Evolutionary conservation across 345 rosid species (phyloP), one percentile per base, ranked within the genome.

Genomic region (Gossypium stocksii): DNA sequence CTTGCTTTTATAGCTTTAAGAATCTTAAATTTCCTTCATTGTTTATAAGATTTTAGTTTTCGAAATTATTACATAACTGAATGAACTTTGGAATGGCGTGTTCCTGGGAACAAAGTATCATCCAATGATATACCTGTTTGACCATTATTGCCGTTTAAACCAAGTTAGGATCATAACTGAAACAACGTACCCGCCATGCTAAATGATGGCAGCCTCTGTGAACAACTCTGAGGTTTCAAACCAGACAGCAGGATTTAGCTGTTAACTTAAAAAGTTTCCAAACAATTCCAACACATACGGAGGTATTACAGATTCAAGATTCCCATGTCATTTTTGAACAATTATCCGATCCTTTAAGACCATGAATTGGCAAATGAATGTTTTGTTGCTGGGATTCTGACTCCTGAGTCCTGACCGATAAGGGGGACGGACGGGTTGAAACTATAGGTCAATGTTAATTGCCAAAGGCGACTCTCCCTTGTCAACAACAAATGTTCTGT

Each of bases 401-500:
- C 15, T 57, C 62, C 23, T 20, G 60, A 2, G 14, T 57, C 62
- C 23, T 9, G 22, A 57, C 15, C 15, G 9, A 57, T 20, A 57
- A 57, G 62, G 60, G 23, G 23, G 12, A 9, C 15, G 11, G 46
- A 54, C 15, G 13, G 14, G 38, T 38, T 17, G 57, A 43, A 59
- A 58, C 83, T 73, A 83, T 14, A 84, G 25, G 78, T 91, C 88
- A 20, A 93, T 80, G 70, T 88, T 66, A n/a, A 93, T 70, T 60
- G 85, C 74, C 61, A 90, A 51, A 1, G 97, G 91, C 7, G 68
- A 60, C 9, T 87, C 91, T 66, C 90, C 97, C 66, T 86, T 79
- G 7, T 88, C 90, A 43, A 90, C 88, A 9, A 84, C 82, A 46
- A 93, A 85, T 11, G 93, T 88, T 82, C 81, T 86, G 43, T 71